Evolutionary conservation across 495 filamentous ascomycete species (phyloP).

Genomic region (Xeromyces bisporus): DNA sequence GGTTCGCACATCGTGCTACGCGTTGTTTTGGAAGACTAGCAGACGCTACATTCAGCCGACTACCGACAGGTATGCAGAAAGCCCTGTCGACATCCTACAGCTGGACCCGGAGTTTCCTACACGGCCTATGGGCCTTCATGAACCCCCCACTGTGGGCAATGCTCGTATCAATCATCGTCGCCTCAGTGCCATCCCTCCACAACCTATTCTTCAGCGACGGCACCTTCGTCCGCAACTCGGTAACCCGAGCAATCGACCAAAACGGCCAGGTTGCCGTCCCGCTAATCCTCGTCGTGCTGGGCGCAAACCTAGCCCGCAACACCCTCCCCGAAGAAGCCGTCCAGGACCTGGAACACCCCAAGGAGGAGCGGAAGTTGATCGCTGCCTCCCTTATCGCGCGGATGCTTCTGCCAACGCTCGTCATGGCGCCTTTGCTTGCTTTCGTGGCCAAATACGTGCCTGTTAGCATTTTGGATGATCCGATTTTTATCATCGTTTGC

Average conservation of each 20-base stretch:
- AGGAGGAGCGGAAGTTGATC: constrained; percentile 62
- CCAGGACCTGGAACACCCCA: constrained; percentile 39
- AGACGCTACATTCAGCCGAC: constrained; percentile 17
- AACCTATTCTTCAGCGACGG: constrained; percentile 73
- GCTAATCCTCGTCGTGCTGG: constrained; percentile 88
- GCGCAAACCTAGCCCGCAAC: constrained; percentile 74
- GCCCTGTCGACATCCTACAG: constrained; percentile 25
- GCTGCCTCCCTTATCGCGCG: constrained; percentile 71
- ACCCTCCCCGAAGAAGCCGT: constrained; percentile 41
- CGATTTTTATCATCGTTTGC: constrained; percentile 94
- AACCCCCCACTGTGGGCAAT: constrained; percentile 97
- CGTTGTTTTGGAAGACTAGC: constrained; percentile 11
- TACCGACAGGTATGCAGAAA: constrained; percentile 45
- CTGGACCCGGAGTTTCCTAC: constrained; percentile 33
- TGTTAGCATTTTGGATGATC: constrained; percentile 88
- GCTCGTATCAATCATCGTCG: constrained; percentile 73
- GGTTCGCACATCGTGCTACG: constrained; percentile 5
- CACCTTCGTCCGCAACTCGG: constrained; percentile 81
- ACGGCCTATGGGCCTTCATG: constrained; percentile 80
- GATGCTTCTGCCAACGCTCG: constrained; percentile 79
- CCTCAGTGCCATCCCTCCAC: constrained; percentile 76
- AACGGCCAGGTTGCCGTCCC: constrained; percentile 86
- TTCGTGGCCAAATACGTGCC: constrained; percentile 83
- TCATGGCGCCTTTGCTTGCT: constrained; percentile 88
- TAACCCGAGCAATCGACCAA: constrained; percentile 72